phyloP scores from a whole-genome alignment of 352 stramenopile genomes.

The Phytophthora palmivora region DNA sequence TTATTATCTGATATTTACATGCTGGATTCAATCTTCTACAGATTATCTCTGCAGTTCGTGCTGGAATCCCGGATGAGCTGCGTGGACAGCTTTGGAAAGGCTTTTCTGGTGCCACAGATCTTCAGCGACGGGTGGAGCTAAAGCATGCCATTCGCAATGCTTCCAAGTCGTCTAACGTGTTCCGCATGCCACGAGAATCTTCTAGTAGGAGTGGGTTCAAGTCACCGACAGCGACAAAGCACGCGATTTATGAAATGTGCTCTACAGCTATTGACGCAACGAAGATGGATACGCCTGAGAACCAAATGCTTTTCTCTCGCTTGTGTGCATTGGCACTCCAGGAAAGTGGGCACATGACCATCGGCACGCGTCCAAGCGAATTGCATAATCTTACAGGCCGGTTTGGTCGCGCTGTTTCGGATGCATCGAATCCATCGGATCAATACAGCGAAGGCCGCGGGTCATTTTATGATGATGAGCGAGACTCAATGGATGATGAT shows the following conservation, averaged over 20 bases:
- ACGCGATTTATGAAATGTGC: slow-evolving; percentile 60
- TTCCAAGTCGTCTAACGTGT: slow-evolving; percentile 48
- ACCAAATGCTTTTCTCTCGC: slow-evolving; percentile 68
- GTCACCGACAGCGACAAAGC: slow-evolving; percentile 30
- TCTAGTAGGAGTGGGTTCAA: slow-evolving; percentile 15
- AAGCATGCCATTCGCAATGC: slow-evolving; percentile 59
- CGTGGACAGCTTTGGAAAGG: slow-evolving; percentile 79
- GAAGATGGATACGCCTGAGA: slow-evolving; percentile 54
- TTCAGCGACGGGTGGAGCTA: slow-evolving; percentile 67
- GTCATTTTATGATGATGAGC: slow-evolving; percentile 45
- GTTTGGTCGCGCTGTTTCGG: slow-evolving; percentile 43
- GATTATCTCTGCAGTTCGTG: slow-evolving; percentile 79
- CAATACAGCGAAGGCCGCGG: slow-evolving; percentile 50
- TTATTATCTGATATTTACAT: not conserved
- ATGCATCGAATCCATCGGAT: slow-evolving; percentile 50
- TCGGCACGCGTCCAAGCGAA: slow-evolving; percentile 37
- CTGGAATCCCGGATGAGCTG: slow-evolving; percentile 80
- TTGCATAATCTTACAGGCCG: slow-evolving; percentile 33
- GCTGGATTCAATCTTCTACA: slow-evolving; percentile 20
- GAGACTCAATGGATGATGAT: slow-evolving; percentile 44
- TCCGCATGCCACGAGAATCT: slow-evolving; percentile 39
- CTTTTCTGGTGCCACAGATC: slow-evolving; percentile 65
- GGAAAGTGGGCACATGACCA: slow-evolving; percentile 41
- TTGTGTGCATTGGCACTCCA: slow-evolving; percentile 63
- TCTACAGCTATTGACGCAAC: slow-evolving; percentile 50